These are phyloP conservation scores for Scheffersomyces insectosa DNA, from an alignment of 1,139 yeast species.

Conservation along the genomic window DNA sequence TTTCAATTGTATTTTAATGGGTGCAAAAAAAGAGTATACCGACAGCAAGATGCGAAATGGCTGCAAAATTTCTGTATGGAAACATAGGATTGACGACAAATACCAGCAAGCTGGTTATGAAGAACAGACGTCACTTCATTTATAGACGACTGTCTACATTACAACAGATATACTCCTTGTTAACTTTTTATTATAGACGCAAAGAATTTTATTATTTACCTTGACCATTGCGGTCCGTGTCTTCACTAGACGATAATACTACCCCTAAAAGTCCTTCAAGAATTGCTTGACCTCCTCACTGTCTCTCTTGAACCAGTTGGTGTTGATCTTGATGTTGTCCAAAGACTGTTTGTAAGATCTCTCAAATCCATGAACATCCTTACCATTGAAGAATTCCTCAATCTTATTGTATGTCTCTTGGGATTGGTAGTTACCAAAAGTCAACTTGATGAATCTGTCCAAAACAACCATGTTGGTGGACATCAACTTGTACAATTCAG, in stretches of 20 bases:
- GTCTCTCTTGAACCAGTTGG: slow-evolving; percentile 49
- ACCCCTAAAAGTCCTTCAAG: slow-evolving; percentile 12
- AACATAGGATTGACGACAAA: no score
- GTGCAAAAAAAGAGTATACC: no score
- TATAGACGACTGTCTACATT: no score
- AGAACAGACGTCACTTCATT: no score
- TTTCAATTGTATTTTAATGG: neutral
- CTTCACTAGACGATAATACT: no score
- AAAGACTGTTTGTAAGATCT: slow-evolving; percentile 57
- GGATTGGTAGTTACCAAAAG: slow-evolving; percentile 51
- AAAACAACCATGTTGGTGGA: slow-evolving; percentile 60
- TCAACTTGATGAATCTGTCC: slow-evolving; percentile 60
- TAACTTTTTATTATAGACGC: no score
- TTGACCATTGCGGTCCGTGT: no score
- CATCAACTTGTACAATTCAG: slow-evolving; percentile 44
- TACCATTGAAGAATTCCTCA: slow-evolving; percentile 50
- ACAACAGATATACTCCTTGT: no score
- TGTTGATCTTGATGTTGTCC: slow-evolving; percentile 51
- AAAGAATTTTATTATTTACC: no score
- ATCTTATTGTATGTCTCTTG: slow-evolving; percentile 45
- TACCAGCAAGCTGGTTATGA: no score
- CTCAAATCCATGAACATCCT: slow-evolving; percentile 62
- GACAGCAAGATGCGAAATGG: no score
- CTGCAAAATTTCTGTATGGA: no score
- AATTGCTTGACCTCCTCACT: slow-evolving; percentile 24